These are phyloP conservation scores for Sarocladium strictum DNA, from an alignment of 2,329 filamentous ascomycete species.

Conservation along the genomic window DNA sequence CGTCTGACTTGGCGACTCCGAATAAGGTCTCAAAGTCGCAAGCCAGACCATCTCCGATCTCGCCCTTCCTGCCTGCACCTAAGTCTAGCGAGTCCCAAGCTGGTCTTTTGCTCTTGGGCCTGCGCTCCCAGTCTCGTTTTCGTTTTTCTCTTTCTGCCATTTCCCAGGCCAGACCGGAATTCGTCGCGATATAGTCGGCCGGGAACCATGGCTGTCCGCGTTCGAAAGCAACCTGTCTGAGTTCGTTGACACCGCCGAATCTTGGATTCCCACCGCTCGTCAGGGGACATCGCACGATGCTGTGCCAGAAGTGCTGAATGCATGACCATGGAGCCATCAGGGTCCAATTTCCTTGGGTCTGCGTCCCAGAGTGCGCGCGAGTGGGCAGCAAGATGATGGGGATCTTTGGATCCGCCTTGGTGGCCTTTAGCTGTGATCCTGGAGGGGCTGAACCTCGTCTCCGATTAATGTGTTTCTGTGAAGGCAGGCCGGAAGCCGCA, in stretches of 20 bases:
- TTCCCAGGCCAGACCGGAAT: constrained; percentile 76
- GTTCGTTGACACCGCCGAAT: constrained; percentile 77
- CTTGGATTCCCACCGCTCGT: constrained; percentile 73
- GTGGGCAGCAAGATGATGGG: constrained; percentile 67
- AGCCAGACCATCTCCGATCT: constrained; percentile 73
- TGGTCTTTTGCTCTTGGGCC: constrained; percentile 74
- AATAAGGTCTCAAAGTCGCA: constrained; percentile 79
- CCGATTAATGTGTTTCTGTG: constrained; percentile 76
- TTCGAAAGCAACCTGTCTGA: constrained; percentile 77
- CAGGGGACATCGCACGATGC: constrained; percentile 74
- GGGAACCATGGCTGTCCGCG: constrained; percentile 77
- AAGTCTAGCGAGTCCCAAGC: constrained; percentile 72
- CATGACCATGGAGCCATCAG: constrained; percentile 87
- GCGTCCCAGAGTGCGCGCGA: constrained; percentile 38
- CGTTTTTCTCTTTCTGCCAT: constrained; percentile 60
- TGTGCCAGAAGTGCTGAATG: constrained; percentile 79
- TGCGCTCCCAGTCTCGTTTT: constrained; percentile 69
- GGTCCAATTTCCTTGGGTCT: constrained; percentile 68
- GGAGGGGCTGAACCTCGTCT: constrained; percentile 63
- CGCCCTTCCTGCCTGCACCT: constrained; percentile 68
- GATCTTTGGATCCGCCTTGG: constrained; percentile 64
- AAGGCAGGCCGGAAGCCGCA: constrained; percentile 58
- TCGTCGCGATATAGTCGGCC: constrained; percentile 73
- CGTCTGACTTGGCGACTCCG: constrained; percentile 15
- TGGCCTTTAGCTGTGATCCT: constrained; percentile 54